A percentile compares a stretch with the other conserved stretches of the same genome.
Evolutionary conservation across 1,284 basidiomycete genomes (phyloP).

Genomic region (Heterobasidion irregulare): DNA sequence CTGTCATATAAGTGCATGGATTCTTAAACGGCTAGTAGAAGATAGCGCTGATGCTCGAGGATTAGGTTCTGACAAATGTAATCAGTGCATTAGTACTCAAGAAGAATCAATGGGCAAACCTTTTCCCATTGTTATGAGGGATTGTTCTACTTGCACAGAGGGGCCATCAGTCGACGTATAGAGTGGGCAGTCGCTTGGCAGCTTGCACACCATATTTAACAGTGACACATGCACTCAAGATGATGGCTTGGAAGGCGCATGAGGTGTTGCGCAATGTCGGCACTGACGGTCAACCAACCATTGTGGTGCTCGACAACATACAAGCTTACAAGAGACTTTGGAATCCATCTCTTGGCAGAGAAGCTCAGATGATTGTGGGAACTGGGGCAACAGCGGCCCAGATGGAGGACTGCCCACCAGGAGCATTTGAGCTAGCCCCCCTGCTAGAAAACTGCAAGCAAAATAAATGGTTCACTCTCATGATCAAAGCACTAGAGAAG

Average conservation of each 20-base stretch:
- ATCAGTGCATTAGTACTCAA: neutral
- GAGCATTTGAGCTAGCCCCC: constrained; percentile 1
- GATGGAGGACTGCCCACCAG: constrained; percentile 4
- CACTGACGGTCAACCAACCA: neutral
- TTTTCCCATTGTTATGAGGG: neutral
- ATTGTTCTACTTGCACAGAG: neutral
- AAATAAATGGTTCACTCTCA: constrained; percentile 1
- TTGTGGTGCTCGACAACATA: constrained; percentile 9
- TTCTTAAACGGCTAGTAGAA: fast-evolving
- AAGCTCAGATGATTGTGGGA: constrained; percentile 10
- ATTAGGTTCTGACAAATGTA: neutral
- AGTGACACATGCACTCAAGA: neutral
- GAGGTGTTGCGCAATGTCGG: fast-evolving
- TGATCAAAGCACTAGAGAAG: neutral
- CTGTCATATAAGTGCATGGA: neutral
- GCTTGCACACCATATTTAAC: neutral
- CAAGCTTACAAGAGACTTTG: constrained; percentile 1
- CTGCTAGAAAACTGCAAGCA: neutral
- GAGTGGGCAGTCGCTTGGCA: neutral
- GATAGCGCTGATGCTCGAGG: too few relatives aligned
- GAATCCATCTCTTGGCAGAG: constrained; percentile 4
- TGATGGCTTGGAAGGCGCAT: neutral
- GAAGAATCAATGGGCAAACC: neutral
- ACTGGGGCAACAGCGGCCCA: constrained; percentile 8
- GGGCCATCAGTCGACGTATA: neutral